These are phyloP conservation scores for Coemansia interrupta DNA, from an alignment of 192 early-diverging fungal species.

Conservation along the genomic window DNA sequence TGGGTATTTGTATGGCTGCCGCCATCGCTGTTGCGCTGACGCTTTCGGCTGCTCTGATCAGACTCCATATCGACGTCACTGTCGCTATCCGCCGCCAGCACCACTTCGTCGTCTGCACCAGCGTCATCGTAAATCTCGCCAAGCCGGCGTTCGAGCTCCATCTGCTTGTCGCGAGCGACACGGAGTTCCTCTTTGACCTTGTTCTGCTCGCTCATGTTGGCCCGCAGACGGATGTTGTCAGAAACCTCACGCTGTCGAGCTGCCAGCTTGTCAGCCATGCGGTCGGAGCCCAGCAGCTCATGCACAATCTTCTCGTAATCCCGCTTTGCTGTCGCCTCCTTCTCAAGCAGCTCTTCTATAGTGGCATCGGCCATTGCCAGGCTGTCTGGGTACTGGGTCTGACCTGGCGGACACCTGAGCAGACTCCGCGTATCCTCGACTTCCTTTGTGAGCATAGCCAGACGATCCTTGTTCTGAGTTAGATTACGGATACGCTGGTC, in stretches of 20 bases:
- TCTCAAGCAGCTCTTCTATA: slow-evolving; percentile 37
- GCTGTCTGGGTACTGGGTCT: slow-evolving; percentile 22
- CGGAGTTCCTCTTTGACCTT: slow-evolving; percentile 40
- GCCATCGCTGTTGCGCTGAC: slow-evolving; percentile 9
- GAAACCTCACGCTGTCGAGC: slow-evolving; percentile 40
- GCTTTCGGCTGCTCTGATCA: slow-evolving; percentile 21
- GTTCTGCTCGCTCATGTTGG: slow-evolving; percentile 35
- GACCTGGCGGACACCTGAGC: slow-evolving; percentile 23
- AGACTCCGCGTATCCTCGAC: slow-evolving; percentile 21
- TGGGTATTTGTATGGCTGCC: slow-evolving; percentile 8
- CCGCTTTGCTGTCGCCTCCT: slow-evolving; percentile 25
- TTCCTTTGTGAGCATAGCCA: slow-evolving; percentile 31
- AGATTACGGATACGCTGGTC: slow-evolving; percentile 33
- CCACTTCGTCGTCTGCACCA: slow-evolving; percentile 2
- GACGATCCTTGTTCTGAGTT: slow-evolving; percentile 33
- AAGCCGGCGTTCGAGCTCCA: slow-evolving; percentile 30
- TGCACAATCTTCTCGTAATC: slow-evolving; percentile 49
- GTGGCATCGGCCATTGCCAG: slow-evolving; percentile 32
- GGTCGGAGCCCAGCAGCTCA: slow-evolving; percentile 48
- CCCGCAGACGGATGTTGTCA: slow-evolving; percentile 38
- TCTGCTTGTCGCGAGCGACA: slow-evolving; percentile 26
- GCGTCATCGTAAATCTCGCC: slow-evolving; percentile 27
- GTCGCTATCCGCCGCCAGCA: slow-evolving; percentile 10
- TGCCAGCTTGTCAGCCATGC: slow-evolving; percentile 39
- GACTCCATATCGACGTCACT: slow-evolving; percentile 9